These are phyloP conservation scores for Ilex aquifolium DNA, from an alignment of 257 asterid species.

Conservation along the genomic window DNA sequence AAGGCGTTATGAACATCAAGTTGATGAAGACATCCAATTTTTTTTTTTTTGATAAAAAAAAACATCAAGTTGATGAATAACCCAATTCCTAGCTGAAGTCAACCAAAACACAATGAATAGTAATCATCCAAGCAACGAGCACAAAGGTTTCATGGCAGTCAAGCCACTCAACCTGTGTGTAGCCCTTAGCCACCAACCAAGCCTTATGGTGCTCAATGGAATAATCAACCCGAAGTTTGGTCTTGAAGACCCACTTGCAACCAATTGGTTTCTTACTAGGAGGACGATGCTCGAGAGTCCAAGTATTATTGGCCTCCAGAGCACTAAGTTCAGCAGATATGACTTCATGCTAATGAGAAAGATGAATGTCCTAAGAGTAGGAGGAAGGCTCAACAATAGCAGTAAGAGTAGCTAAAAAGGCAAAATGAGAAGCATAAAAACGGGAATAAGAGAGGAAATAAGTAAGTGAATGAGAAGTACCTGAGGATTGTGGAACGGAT, in stretches of 20 bases:
- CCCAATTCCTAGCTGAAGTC: background rate
- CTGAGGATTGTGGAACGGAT: no score
- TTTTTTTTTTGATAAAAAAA: no score
- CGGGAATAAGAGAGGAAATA: no score
- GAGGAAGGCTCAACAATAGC: background rate
- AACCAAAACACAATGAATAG: background rate
- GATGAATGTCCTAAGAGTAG: background rate
- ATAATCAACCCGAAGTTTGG: background rate
- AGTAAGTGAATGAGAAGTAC: no score
- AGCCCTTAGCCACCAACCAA: no score
- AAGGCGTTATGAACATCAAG: conserved; percentile 4
- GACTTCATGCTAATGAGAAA: no score
- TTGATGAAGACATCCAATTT: no score
- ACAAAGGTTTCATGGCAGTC: conserved; percentile 6
- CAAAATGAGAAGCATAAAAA: no score
- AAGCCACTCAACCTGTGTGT: background rate
- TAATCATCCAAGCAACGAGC: background rate
- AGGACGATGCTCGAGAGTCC: background rate
- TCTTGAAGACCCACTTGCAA: background rate
- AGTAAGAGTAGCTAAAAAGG: background rate
- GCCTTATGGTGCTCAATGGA: no score
- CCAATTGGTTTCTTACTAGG: background rate
- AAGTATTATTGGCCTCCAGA: background rate
- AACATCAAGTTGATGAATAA: background rate
- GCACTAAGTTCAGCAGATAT: background rate